Evolutionary conservation across 805 yeast species (phyloP).

Genomic region (Candida coquimbonensis): DNA sequence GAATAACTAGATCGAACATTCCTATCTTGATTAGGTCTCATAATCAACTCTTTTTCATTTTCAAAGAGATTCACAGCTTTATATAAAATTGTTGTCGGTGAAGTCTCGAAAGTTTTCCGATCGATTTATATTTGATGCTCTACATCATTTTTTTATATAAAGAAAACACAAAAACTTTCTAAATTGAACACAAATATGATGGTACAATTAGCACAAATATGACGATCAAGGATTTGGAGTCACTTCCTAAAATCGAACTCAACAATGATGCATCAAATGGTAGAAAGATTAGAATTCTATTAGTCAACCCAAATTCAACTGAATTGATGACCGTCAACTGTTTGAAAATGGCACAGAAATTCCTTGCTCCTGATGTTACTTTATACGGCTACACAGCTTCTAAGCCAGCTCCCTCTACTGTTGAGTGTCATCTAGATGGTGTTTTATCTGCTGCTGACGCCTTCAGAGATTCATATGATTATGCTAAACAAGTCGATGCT

Average conservation of each 20-base stretch:
- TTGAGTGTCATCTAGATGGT: conserved; percentile 30
- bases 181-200: no score
- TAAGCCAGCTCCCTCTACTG: conserved; percentile 23
- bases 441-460: conserved; percentile 27
- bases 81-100: background rate
- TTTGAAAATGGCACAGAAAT: conserved; percentile 23
- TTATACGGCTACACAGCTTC: conserved; percentile 28
- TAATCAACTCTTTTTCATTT: no score
- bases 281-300: conserved; percentile 18
- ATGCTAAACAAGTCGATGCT: conserved; percentile 25
- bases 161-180: background rate
- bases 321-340: conserved; percentile 26
- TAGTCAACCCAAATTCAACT: conserved; percentile 28
- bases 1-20: conserved; percentile 22
- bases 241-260: conserved; percentile 11
- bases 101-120: background rate
- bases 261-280: background rate
- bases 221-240: conserved; percentile 8
- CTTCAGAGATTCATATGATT: conserved; percentile 24
- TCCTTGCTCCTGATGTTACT: conserved; percentile 24
- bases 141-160: background rate
- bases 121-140: background rate
- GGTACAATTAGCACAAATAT: background rate
- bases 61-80: no score
- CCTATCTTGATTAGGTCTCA: no score